Percentiles rank a stretch among this genome's conserved stretches.
Evolutionary conservation across 2,329 filamentous ascomycete genomes (phyloP).

Genomic region (Bipolaris zeicola): DNA sequence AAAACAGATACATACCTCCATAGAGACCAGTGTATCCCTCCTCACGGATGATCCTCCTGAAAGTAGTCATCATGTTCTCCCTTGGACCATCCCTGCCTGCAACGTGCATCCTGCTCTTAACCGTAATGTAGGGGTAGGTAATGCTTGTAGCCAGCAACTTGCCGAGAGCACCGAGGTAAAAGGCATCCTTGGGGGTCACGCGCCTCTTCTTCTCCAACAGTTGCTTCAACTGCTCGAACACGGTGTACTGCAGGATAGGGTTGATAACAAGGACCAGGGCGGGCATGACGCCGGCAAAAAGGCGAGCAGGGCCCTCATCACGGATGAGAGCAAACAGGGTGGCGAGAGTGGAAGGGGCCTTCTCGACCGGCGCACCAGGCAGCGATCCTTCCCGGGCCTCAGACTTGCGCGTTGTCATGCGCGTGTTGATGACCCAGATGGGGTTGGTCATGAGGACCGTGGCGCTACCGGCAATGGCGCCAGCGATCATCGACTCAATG

Average conservation of each 20-base stretch:
- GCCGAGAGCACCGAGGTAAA: constrained; percentile 87
- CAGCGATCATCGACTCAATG: constrained; percentile 91
- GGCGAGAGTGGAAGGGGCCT: constrained; percentile 73
- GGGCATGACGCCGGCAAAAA: constrained; percentile 92
- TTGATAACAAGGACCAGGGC: constrained; percentile 95
- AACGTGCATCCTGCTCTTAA: constrained; percentile 98
- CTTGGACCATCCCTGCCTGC: constrained; percentile 75
- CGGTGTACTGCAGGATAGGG: constrained; percentile 96
- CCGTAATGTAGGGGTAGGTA: constrained; percentile 98
- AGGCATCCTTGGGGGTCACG: constrained; percentile 84
- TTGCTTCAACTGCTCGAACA: constrained; percentile 99
- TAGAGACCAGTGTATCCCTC: constrained; percentile 94
- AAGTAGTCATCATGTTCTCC: constrained; percentile 78
- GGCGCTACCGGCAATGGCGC: constrained; percentile 88
- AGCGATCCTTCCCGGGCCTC: constrained; percentile 50
- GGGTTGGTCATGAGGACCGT: constrained; percentile 97
- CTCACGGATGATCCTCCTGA: constrained; percentile 80
- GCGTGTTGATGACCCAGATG: constrained; percentile 98
- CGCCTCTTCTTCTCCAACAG: constrained; percentile 74
- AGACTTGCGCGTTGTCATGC: constrained; percentile 91
- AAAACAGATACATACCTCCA: constrained; percentile 67
- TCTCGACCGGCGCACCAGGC: constrained; percentile 57
- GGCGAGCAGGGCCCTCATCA: constrained; percentile 80
- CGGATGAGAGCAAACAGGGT: constrained; percentile 80
- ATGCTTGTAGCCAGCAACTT: constrained; percentile 93